Base-by-base conservation (phyloP, 495 filamentous ascomycete genomes). In the Copromyces sp. region DNA sequence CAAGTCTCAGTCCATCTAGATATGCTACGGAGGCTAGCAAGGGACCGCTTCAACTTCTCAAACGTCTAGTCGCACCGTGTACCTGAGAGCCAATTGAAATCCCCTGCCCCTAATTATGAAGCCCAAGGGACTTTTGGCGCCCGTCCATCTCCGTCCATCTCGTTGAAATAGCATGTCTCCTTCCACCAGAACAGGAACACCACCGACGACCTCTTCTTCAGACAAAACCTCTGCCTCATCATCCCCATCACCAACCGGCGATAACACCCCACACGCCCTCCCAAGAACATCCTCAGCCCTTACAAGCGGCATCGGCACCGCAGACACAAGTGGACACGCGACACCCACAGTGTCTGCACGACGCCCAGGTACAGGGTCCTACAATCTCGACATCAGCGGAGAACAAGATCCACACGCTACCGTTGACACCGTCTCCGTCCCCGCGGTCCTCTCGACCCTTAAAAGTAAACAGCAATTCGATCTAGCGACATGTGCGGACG, bases 251-350 rank as follows among this genome's bases (percentile, higher is more conserved):
- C 69, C 69, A 70, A 32, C 69, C 37, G 38, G 20, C 38, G 17
- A 39, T 29, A n/a, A 11, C 12, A 32, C 16, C 40, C 5, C 44
- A 12, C 70, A 35, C 16, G 69, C 29, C 39, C 5, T 35, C n/a
- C 32, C 74, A 39, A 14, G 24, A 14, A 61, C 68, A 68, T 32
- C 68, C 39, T 71, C 70, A 17, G 32, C 68, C 65, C 47, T 40
- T 29, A 68, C 32, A 69, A 42, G 59, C 59, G 68, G 37, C 68
- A 38, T 69, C n/a, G 68, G 39, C 68, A 41, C 68, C 35, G 11
- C n/a, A 5, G 68, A 32, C 68, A 12, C 68, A 39, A 68, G 45
- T 71, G 71, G 68, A 72, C 73, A 74, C 71, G 73, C 73, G 70
- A 73, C 71, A 65, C 17, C 73, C 32, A 39, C 68, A 37, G 35